Conservation (phyloP, 495 filamentous ascomycete species). For the Hypoxylon crocopeplum region DNA sequence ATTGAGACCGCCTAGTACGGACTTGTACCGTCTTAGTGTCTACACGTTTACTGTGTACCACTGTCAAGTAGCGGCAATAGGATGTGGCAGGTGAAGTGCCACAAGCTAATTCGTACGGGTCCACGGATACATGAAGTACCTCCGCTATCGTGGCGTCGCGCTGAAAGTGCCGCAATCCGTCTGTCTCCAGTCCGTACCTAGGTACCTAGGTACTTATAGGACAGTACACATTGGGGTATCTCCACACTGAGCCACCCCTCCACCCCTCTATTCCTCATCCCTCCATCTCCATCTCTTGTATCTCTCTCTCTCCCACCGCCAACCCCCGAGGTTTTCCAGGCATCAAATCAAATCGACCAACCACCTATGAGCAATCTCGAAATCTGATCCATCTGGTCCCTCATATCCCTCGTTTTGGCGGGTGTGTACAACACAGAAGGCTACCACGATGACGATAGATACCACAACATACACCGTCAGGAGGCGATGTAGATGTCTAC, state of each 20-base stretch:
- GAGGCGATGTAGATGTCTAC: too few relatives aligned
- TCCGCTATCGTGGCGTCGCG: conserved; percentile 27
- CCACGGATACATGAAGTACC: conserved; percentile 3
- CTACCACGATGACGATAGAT: conserved; percentile 31
- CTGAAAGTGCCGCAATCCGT: conserved; percentile 17
- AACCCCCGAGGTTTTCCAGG: conserved; percentile 10
- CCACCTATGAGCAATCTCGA: conserved; percentile 16
- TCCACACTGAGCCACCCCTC: conserved; percentile 8
- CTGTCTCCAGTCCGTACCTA: conserved; percentile 3
- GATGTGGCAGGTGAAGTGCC: neutral
- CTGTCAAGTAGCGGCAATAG: conserved; percentile 1
- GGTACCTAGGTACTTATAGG: neutral
- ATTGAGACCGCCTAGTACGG: conserved; percentile 27
- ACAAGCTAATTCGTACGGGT: neutral
- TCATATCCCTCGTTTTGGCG: conserved; percentile 13
- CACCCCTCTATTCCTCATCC: neutral
- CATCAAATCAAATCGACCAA: conserved; percentile 20
- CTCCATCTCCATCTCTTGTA: neutral
- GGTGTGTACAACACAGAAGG: conserved; percentile 34
- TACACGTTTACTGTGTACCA: conserved; percentile 14
- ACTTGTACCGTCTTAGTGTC: conserved; percentile 4
- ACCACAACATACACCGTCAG: conserved; percentile 18
- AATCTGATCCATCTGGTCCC: too few relatives aligned
- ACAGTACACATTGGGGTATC: neutral
- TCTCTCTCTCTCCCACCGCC: conserved; percentile 14